Percentiles rank a stretch among this genome's conserved stretches.
These are phyloP conservation scores for Blumeria graminis DNA, from an alignment of 2,329 filamentous ascomycete species.

Conservation along the genomic window DNA sequence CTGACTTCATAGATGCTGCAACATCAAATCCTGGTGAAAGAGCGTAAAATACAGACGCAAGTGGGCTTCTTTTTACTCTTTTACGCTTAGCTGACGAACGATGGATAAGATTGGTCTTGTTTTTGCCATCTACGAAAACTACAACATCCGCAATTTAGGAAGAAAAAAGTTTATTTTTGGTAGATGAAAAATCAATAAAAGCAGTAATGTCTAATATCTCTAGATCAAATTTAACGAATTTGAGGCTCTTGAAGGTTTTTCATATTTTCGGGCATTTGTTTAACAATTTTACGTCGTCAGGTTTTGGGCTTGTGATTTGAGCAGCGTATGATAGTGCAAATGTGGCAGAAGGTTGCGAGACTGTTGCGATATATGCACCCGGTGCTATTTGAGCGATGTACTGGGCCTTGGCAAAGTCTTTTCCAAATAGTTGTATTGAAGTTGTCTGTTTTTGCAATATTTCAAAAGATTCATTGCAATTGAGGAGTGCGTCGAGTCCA, in stretches of 20 bases:
- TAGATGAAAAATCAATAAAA: neutral
- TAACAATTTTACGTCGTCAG: neutral
- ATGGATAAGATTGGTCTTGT: neutral
- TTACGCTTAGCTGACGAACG: neutral
- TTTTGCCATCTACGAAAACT: neutral
- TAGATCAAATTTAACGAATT: neutral
- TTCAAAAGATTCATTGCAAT: neutral
- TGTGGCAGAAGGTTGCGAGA: conserved; percentile 2
- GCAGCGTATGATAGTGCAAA: conserved; percentile 3
- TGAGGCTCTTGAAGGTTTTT: neutral
- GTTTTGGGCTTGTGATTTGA: neutral
- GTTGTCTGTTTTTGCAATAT: neutral
- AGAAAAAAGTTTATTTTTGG: neutral
- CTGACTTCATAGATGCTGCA: neutral
- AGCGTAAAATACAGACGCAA: neutral
- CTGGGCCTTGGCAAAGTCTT: neutral
- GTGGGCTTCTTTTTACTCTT: conserved; percentile 4
- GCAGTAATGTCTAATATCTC: neutral
- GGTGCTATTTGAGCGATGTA: neutral
- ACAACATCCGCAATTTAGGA: neutral
- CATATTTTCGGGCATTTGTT: neutral
- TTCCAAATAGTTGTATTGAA: neutral
- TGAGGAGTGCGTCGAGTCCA: neutral
- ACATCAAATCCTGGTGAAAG: conserved; percentile 3
- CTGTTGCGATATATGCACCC: neutral